phyloP scores from a whole-genome alignment of 1,284 basidiomycete genomes.

The Trichosporon coremiiforme region DNA sequence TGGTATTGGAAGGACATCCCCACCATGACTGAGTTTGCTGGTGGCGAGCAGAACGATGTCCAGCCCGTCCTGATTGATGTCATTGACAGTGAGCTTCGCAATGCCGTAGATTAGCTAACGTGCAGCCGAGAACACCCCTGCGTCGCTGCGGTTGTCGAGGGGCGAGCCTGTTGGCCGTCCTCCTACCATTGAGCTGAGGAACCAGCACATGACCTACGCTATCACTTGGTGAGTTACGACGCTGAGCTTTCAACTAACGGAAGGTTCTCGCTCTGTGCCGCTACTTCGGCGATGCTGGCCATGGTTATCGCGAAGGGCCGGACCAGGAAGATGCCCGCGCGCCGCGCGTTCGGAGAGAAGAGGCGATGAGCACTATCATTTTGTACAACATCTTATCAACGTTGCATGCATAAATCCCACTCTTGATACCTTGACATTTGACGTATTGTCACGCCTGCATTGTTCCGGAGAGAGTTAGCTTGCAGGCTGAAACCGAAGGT shows the following conservation, averaged over 20 bases:
- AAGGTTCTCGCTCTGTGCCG: constrained; percentile 59
- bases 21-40: constrained; percentile 76
- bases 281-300: constrained; percentile 57
- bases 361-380: constrained; percentile 18
- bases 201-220: constrained; percentile 94
- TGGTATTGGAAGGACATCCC: constrained; percentile 93
- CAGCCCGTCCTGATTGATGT: constrained; percentile 85
- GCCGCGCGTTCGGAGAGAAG: constrained; percentile 19
- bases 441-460: constrained; percentile 1
- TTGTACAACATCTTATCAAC: constrained; percentile 11
- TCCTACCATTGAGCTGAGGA: constrained; percentile 83
- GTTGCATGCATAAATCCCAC: constrained; percentile 16
- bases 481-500: not conserved
- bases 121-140: constrained; percentile 73
- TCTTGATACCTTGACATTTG: not conserved
- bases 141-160: constrained; percentile 65
- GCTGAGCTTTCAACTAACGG: not conserved
- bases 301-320: constrained; percentile 49
- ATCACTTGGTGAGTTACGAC: constrained; percentile 73
- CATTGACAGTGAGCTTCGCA: constrained; percentile 58
- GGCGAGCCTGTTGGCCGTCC: constrained; percentile 85
- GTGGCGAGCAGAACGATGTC: constrained; percentile 68
- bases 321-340: constrained; percentile 33
- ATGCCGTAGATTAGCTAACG: constrained; percentile 10
- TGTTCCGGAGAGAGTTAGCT: not conserved